These are phyloP conservation scores for Phytopythium delawarense DNA, from an alignment of 352 stramenopile genomes.

Conservation along the genomic window DNA sequence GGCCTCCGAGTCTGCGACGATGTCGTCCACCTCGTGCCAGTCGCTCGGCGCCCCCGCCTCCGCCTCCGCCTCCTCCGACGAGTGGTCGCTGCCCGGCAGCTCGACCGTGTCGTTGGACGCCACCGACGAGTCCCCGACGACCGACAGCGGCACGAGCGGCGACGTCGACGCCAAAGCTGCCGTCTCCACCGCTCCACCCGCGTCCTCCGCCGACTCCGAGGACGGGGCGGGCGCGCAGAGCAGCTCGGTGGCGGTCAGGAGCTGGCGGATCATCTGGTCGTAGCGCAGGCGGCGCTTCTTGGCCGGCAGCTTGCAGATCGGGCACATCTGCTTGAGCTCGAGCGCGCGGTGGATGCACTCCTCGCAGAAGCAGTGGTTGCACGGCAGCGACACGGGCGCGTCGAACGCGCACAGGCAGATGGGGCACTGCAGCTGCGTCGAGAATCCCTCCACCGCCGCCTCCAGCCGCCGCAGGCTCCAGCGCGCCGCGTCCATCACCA, in stretches of 20 bases:
- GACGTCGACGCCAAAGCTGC: neutral
- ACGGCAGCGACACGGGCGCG: conserved; percentile 68
- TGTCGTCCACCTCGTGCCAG: neutral
- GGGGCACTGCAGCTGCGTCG: conserved; percentile 71
- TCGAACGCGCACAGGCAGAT: conserved; percentile 81
- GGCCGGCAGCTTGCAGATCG: conserved; percentile 79
- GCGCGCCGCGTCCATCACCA: conserved; percentile 6
- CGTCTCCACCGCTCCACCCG: neutral
- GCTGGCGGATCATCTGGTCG: conserved; percentile 72
- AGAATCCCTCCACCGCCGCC: conserved; percentile 58
- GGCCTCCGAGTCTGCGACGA: conserved; percentile 1
- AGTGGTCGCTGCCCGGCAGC: neutral
- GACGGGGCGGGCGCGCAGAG: conserved; percentile 27
- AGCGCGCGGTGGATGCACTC: conserved; percentile 84
- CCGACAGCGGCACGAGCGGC: neutral
- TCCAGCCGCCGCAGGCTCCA: conserved; percentile 53
- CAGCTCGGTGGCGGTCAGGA: conserved; percentile 53
- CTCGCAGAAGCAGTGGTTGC: conserved; percentile 87
- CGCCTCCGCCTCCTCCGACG: no score
- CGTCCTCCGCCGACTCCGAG: neutral
- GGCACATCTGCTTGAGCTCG: conserved; percentile 71
- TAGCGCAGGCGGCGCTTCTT: conserved; percentile 76
- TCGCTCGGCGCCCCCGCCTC: no score
- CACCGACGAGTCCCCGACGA: neutral
- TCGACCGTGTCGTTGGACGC: neutral